Evolutionary conservation across 331 rosid species (phyloP).

Genomic region (Quercus tomentella): DNA sequence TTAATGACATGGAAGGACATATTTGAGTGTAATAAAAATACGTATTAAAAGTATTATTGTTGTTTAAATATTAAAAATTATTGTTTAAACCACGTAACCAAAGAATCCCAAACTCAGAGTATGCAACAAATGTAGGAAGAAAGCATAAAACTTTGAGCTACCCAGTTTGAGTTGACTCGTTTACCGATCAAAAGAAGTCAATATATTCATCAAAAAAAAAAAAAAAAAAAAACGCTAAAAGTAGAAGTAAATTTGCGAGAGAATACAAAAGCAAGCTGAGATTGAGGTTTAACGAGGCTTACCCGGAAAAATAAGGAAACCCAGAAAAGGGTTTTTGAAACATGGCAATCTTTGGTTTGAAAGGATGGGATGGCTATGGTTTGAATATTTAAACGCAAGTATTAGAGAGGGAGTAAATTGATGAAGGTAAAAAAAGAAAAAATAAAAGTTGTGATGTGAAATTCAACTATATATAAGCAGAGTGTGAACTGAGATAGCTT

Average conservation of each 20-base stretch:
- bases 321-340: slow-evolving; percentile 13
- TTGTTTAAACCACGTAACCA: too few relatives aligned
- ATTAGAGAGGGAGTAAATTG: neutral
- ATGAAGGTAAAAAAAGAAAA: neutral
- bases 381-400: neutral
- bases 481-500: slow-evolving; percentile 4
- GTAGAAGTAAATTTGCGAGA: neutral
- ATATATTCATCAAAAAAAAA: neutral
- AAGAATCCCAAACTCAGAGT: too few relatives aligned
- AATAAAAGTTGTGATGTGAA: neutral
- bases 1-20: rapidly evolving
- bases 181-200: neutral
- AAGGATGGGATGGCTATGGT: slow-evolving; percentile 11
- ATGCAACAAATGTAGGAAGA: neutral
- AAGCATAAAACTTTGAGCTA: neutral
- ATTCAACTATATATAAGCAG: neutral
- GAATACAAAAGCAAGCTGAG: slow-evolving; percentile 2
- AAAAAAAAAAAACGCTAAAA: neutral
- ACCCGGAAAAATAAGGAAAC: neutral
- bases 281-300: neutral
- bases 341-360: neutral
- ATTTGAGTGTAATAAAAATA: too few relatives aligned
- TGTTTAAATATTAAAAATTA: too few relatives aligned
- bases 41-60: rapidly evolving
- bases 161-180: slow-evolving; percentile 14